Conservation (phyloP, 2,329 filamentous ascomycete species). For the Sarocladium brachiariae region DNA sequence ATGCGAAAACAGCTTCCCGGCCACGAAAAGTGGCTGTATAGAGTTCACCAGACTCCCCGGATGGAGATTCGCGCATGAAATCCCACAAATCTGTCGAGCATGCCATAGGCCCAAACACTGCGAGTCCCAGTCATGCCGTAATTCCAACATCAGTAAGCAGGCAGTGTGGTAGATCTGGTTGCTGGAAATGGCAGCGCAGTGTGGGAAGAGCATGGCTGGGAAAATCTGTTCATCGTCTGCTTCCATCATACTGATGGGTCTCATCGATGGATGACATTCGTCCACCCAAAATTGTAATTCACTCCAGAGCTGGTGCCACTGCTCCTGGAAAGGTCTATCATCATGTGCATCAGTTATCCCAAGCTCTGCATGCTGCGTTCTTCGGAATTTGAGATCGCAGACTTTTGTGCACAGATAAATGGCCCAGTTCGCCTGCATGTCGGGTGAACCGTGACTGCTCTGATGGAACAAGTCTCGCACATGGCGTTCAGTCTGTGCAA, state of each 20-base stretch:
- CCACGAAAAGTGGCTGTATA: constrained; percentile 45
- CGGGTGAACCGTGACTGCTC: constrained; percentile 26
- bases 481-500: constrained; percentile 20
- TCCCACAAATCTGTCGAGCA: constrained; percentile 39
- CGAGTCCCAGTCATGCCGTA: constrained; percentile 20
- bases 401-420: constrained; percentile 45
- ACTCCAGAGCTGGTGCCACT: constrained; percentile 38
- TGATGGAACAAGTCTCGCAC: constrained; percentile 11
- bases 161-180: constrained; percentile 47
- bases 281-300: constrained; percentile 40
- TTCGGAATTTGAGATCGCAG: constrained; percentile 21
- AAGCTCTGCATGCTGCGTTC: constrained; percentile 27
- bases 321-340: constrained; percentile 26
- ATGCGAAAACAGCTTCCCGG: constrained; percentile 41
- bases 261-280: constrained; percentile 32
- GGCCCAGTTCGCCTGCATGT: constrained; percentile 48
- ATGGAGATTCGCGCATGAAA: constrained; percentile 43
- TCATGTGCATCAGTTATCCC: constrained; percentile 28
- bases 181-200: constrained; percentile 43
- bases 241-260: constrained; percentile 14
- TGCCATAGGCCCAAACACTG: constrained; percentile 35
- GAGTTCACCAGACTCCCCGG: constrained; percentile 44
- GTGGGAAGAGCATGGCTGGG: constrained; percentile 39
- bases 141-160: constrained; percentile 40
- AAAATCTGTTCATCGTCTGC: constrained; percentile 29